Percentiles rank a stretch among this genome's conserved stretches.
phyloP scores from a whole-genome alignment of 1,139 yeast genomes.

The Komagataea norvegica region DNA sequence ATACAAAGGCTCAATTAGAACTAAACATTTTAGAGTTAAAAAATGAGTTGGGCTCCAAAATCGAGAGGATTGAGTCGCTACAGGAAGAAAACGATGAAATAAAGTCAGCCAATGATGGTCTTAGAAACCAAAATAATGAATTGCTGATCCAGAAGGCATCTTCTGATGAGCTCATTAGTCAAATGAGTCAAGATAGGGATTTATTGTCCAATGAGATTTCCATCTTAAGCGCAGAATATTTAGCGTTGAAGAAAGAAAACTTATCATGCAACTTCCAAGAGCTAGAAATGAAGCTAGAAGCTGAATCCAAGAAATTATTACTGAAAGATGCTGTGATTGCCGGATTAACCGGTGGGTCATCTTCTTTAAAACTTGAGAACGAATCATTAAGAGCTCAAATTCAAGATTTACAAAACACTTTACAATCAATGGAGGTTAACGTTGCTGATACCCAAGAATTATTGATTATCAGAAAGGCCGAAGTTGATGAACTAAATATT shows the following conservation, averaged over 20 bases:
- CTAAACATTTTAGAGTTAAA: background rate
- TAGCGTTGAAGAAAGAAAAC: too few species aligned
- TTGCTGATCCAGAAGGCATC: background rate
- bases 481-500: slow-evolving; percentile 23
- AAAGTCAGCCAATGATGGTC: background rate
- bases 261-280: slow-evolving; percentile 2
- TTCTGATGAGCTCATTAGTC: background rate
- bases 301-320: slow-evolving; percentile 3
- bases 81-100: too few species aligned
- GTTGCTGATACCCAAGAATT: slow-evolving; percentile 19
- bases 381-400: slow-evolving; percentile 1
- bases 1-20: background rate
- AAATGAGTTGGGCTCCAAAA: background rate
- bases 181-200: background rate
- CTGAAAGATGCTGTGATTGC: slow-evolving; percentile 13
- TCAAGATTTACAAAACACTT: background rate
- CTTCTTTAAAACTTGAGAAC: slow-evolving; percentile 1
- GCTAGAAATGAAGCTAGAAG: slow-evolving; percentile 1
- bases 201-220: background rate
- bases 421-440: background rate
- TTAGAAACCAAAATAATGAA: background rate
- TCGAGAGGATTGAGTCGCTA: too few species aligned
- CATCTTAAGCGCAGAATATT: background rate
- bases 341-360: slow-evolving; percentile 17
- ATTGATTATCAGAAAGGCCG: slow-evolving; percentile 21